phyloP scores from a whole-genome alignment of 1,139 yeast genomes.

The Lodderomyces beijingensis region DNA sequence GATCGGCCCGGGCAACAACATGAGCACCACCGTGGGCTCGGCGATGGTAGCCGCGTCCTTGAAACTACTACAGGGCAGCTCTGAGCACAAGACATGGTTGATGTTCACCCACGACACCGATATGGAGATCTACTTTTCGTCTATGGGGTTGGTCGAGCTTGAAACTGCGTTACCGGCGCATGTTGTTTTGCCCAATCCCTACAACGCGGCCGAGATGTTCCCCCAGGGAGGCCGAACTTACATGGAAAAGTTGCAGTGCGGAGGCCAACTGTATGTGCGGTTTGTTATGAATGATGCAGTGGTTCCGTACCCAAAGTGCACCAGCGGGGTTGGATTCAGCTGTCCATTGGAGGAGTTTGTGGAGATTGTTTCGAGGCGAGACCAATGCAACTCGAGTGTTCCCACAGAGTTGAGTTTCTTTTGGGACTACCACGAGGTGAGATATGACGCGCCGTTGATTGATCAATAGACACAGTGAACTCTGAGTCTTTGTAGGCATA shows the following conservation, averaged over 20 bases:
- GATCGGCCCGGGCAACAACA: conserved; percentile 48
- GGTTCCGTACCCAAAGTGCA: conserved; percentile 48
- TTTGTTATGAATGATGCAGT: conserved; percentile 55
- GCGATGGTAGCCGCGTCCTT: conserved; percentile 48
- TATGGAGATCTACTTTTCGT: conserved; percentile 42
- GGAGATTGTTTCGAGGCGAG: conserved; percentile 26
- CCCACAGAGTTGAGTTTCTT: conserved; percentile 25
- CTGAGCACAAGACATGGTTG: conserved; percentile 34
- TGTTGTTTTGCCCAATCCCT: conserved; percentile 34
- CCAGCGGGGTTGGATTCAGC: conserved; percentile 54
- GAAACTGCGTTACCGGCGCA: conserved; percentile 15
- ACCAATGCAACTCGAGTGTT: conserved; percentile 30
- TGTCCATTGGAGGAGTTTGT: conserved; percentile 44
- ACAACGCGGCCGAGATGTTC: conserved; percentile 40
- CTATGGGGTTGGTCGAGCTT: conserved; percentile 44
- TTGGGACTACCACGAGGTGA: conserved; percentile 29
- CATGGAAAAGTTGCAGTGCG: conserved; percentile 41
- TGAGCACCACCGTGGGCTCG: conserved; percentile 42
- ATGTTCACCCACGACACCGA: conserved; percentile 58
- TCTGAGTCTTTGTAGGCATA: too few species aligned
- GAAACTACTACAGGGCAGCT: conserved; percentile 25
- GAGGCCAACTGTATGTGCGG: conserved; percentile 35
- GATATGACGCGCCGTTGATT: conserved; percentile 23
- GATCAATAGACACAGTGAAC: too few species aligned
- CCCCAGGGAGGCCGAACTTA: conserved; percentile 53